Percentiles rank a stretch among this genome's conserved stretches.
phyloP scores from a whole-genome alignment of 108 stramenopile genomes.

The Fragilariopsis cylindrus region DNA sequence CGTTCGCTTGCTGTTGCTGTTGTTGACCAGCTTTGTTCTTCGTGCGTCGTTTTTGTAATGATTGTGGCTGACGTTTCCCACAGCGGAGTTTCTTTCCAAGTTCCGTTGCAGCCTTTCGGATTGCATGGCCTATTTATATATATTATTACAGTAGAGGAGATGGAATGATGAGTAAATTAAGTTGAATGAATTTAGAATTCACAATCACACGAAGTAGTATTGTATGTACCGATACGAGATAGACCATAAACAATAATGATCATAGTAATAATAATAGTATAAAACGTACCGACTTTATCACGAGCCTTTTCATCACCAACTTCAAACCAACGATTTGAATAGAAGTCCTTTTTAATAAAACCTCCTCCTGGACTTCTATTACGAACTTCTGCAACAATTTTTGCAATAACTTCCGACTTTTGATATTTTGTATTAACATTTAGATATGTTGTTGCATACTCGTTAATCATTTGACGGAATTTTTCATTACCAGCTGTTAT shows the following conservation, averaged over 20 bases:
- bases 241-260: not conserved
- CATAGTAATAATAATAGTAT: not conserved
- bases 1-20: not conserved
- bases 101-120: constrained; percentile 21
- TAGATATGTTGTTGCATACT: constrained; percentile 16
- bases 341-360: constrained; percentile 41
- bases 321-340: constrained; percentile 32
- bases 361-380: constrained; percentile 26
- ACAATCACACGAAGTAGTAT: not conserved
- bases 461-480: constrained; percentile 27
- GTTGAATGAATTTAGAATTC: not conserved
- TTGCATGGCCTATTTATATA: constrained; percentile 17
- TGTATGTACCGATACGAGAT: not conserved
- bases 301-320: constrained; percentile 39
- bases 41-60: not conserved
- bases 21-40: not conserved
- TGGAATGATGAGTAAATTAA: not conserved
- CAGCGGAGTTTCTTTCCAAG: constrained; percentile 7
- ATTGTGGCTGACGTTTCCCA: constrained; percentile 6
- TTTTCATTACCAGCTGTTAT: constrained; percentile 25
- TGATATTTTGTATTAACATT: constrained; percentile 26
- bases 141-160: not conserved
- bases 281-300: constrained; percentile 31
- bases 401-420: constrained; percentile 26
- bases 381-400: constrained; percentile 30